Evolutionary conservation across 1,284 basidiomycete species (phyloP), one percentile per base, ranked within the genome.

Genomic region (Trichosporon asahii): DNA sequence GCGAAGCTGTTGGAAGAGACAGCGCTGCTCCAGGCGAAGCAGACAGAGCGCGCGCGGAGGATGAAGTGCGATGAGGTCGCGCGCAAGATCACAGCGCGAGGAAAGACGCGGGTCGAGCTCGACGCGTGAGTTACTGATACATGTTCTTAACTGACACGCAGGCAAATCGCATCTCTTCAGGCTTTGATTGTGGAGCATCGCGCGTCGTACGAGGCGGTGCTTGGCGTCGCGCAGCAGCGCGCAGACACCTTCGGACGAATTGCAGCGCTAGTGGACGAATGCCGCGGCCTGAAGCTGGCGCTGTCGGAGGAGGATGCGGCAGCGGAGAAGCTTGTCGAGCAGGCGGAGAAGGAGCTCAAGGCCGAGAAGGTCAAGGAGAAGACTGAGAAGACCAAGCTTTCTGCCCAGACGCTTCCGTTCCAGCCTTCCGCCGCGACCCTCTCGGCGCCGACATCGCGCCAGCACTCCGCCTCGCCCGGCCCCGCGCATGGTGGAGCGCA

Each of bases 21-120:
- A 69, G 70, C 67, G 23, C 67, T 76, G 9, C 69, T 82, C 5
- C 74, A 64, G 8, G 44, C 65, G 5, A 74, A 73, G 37, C 72
- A 71, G 33, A 70, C 67, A 29, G 75, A 80, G 69, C 72, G 80
- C 21, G 79, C 79, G 46, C 73, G 77, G 66, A 73, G 75, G 64
- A 73, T 79, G 18, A 75, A 77, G 68, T 82, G 81, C 57, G 79
- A 82, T 69, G 78, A 77, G 61, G 74, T 81, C 6, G 79, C 79
- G 1, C 73, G 69, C 66, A 74, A 72, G 71, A 80, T 82, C 25
- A 49, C 65, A 0, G 74, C 76, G 9, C 68, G 77, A 25, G 75
- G 74, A 11, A 78, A 74, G 70, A 76, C 70, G 2, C 71, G 78
- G 55, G 69, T 69, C 12, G 77, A 81, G 68, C 76, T 82, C 2